phyloP scores from a whole-genome alignment of 768 basidiomycete species.

The Suillus sp. region DNA sequence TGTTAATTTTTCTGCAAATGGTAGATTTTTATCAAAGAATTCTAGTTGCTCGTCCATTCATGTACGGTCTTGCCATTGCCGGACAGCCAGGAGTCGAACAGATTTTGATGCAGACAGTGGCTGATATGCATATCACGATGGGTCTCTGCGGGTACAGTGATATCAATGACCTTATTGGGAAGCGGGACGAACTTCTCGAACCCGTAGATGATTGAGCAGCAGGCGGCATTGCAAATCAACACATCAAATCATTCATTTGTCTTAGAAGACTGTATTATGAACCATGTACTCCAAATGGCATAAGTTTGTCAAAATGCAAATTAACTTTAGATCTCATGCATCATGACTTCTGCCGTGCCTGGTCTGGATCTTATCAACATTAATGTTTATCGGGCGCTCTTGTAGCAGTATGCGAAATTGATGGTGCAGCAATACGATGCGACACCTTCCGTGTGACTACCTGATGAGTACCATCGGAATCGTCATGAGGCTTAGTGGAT shows the following conservation, averaged over 20 bases:
- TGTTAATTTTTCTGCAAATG: conserved; percentile 14
- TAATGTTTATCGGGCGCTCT: background rate
- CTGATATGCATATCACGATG: conserved; percentile 67
- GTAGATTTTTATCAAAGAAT: background rate
- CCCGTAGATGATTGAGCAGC: background rate
- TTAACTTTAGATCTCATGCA: background rate
- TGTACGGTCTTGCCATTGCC: conserved; percentile 70
- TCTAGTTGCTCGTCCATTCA: conserved; percentile 71
- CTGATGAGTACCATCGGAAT: too few species aligned
- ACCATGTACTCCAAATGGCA: background rate
- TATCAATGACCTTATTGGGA: conserved; percentile 64
- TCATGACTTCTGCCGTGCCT: background rate
- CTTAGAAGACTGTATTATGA: background rate
- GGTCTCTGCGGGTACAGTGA: conserved; percentile 61
- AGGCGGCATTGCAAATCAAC: background rate
- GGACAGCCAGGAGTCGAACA: conserved; percentile 79
- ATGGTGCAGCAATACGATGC: too few species aligned
- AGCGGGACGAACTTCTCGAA: conserved; percentile 36
- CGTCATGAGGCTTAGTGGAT: too few species aligned
- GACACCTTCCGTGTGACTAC: too few species aligned
- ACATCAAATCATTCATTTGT: background rate
- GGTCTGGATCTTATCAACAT: background rate
- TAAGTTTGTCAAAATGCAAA: background rate
- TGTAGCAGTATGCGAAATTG: too few species aligned
- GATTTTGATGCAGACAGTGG: conserved; percentile 65